These are phyloP conservation scores for Aspergillus floridensis DNA, from an alignment of 2,329 filamentous ascomycete species.

Conservation along the genomic window DNA sequence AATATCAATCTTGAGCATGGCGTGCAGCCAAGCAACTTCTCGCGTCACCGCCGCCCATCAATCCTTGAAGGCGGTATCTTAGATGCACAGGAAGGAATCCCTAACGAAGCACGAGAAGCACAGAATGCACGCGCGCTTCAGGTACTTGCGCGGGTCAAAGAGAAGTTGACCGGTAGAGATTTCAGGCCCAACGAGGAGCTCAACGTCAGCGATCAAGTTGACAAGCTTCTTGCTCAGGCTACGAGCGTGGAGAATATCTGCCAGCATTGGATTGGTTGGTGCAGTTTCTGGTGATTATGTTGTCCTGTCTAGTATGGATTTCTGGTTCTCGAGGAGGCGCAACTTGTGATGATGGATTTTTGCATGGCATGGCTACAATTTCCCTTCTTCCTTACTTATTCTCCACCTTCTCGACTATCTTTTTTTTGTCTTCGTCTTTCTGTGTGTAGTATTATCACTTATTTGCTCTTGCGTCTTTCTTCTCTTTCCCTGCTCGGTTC, in stretches of 20 bases:
- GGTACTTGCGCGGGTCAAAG: conserved; percentile 85
- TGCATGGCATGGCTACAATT: conserved; percentile 19
- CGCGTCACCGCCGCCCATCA: conserved; percentile 64
- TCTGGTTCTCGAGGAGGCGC: conserved; percentile 26
- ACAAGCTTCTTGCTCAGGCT: conserved; percentile 90
- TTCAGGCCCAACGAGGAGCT: conserved; percentile 86
- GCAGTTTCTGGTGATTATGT: conserved; percentile 79
- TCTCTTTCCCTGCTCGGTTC: neutral
- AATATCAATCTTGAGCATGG: conserved; percentile 50
- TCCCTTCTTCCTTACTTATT: conserved; percentile 13
- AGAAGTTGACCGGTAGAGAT: conserved; percentile 91
- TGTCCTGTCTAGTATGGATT: conserved; percentile 13
- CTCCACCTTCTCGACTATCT: conserved; percentile 13
- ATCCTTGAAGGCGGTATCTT: conserved; percentile 60
- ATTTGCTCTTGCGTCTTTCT: conserved; percentile 1
- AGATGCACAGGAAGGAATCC: conserved; percentile 41
- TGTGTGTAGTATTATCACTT: conserved; percentile 13
- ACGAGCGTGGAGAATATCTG: conserved; percentile 97
- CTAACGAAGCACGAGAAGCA: conserved; percentile 61
- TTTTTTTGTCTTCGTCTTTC: conserved; percentile 7
- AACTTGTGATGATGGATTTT: conserved; percentile 26
- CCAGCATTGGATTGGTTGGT: conserved; percentile 99
- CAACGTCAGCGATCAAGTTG: conserved; percentile 81
- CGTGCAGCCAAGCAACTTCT: conserved; percentile 62
- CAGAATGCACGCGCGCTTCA: conserved; percentile 93